Evolutionary conservation across 139 green algal species (phyloP), one percentile per base, ranked within the genome.

Genomic region (Raphidocelis subcapitata): DNA sequence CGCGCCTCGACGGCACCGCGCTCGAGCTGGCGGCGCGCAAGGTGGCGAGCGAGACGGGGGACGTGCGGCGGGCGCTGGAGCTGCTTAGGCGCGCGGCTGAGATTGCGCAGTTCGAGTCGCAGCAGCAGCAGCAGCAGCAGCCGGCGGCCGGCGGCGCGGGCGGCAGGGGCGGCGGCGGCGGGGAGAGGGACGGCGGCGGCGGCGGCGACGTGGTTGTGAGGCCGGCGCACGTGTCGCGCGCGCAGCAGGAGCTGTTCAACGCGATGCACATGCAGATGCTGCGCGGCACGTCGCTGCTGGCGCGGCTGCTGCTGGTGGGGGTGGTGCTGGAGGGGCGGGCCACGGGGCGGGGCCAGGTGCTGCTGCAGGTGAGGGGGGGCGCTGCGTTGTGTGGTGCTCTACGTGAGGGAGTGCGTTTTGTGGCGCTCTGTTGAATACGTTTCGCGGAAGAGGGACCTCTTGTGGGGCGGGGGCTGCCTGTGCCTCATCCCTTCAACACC

Each of bases 301-400:
- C 92, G 57, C 89, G 88, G 79, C 37, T 93, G 47, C 44, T 91
- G 62, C 84, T 97, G 72, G 84, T 78, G 10, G 85, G 79, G 5
- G 62, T 97, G 24, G 68, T 88, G 49, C 62, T 94, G 52, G 90
- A 97, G 80, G 71, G 65, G 0, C 73, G 89, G 8, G 84, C 85
- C 28, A 81, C 69, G n/a, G 87, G 85, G 59, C 81, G 79, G 73
- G 74, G 55, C 15, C 72, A 79, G 24, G 67, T 73, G 21, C 65
- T 69, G 2, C 37, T 86, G n/a, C 73, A 82, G 80, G 79, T 86
- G 62, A 26, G 68, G 2, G 55, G 26, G 10, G 41, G 29, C 15
- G 2, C 29, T 49, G 8, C 8, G 12, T 8, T 49, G 41, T 49
- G 41, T 8, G 8, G 41, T 20, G 41, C 8, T 8, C 41, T 20